A percentile compares a stretch with the other conserved stretches of the same genome.
These are phyloP conservation scores for Umbelopsis ramanniana DNA, from an alignment of 192 early-diverging fungal species.

Conservation along the genomic window DNA sequence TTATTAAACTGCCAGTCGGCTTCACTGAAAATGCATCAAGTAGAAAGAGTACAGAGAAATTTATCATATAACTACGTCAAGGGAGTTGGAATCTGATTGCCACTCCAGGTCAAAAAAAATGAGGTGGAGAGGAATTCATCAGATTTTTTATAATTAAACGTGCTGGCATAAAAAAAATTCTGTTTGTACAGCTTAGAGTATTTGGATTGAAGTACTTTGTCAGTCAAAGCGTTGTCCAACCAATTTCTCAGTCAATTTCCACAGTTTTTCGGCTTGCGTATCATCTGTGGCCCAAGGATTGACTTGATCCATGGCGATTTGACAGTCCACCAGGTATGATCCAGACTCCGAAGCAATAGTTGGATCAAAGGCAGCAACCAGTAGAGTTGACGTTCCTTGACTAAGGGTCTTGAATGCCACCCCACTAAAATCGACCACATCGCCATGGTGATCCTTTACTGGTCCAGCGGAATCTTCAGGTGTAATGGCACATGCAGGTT, in stretches of 20 bases:
- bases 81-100: too few relatives aligned
- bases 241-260: background rate
- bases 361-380: conserved; percentile 7
- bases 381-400: background rate
- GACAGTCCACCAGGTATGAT: background rate
- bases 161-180: background rate
- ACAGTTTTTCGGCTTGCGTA: background rate
- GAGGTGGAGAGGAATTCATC: too few relatives aligned
- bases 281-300: background rate
- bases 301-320: background rate
- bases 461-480: too few relatives aligned
- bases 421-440: background rate
- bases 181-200: background rate
- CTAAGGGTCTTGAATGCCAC: background rate
- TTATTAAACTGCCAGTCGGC: too few relatives aligned
- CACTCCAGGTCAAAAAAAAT: too few relatives aligned
- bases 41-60: too few relatives aligned
- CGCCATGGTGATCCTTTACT: background rate
- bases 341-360: background rate
- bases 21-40: too few relatives aligned
- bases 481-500: background rate
- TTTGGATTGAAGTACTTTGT: background rate
- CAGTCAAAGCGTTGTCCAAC: conserved; percentile 6
- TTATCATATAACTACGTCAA: too few relatives aligned
- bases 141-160: background rate